Evolutionary conservation across 2,329 filamentous ascomycete species (phyloP), one percentile per base, ranked within the genome.

Genomic region (Onygena corvina): DNA sequence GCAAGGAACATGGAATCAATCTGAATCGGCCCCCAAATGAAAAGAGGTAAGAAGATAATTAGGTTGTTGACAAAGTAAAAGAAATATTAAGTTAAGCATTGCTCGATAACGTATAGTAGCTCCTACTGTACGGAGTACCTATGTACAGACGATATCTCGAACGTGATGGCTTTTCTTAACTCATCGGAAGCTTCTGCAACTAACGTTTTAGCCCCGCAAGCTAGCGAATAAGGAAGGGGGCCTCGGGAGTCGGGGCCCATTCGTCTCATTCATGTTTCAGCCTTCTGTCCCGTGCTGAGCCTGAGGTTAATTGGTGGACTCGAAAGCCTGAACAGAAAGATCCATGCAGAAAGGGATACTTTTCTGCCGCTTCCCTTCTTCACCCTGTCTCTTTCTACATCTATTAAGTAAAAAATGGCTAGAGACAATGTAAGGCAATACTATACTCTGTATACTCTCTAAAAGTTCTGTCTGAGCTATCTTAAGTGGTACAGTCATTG

Each of bases 341-440:
- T 42, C 38, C 38, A 25, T 42, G 38, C 38, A n/a, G 12, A 25
- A 42, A 42, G 38, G 23, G 38, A 29, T 42, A 29, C 14, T 14
- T 16, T 29, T 29, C 27, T 29, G 11, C 27, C 25, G 16, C 29
- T 31, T 31, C 6, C n/a, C 21, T 42, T 42, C 18, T 12, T 38
- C 21, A 20, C 6, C 33, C 1, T 35, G 11, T 21, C 16, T 38
- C 21, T 9, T 12, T 21, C 3, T 25, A 5, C 21, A 7, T 29
- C 23, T 1, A 14, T 8, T 20, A 27, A 7, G n/a, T n/a, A 16
- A 11, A 27, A 14, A 8, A 25, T 11, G 21, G 2, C 38, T 20
- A n/a, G 21, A 11, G 18, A 21, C n/a, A n/a, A n/a, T n/a, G n/a
- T n/a, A n/a, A n/a, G n/a, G n/a, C n/a, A n/a, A n/a, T n/a, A n/a